These are phyloP conservation scores for Pyricularia pennisetigena DNA, from an alignment of 2,329 filamentous ascomycete genomes.

Conservation along the genomic window DNA sequence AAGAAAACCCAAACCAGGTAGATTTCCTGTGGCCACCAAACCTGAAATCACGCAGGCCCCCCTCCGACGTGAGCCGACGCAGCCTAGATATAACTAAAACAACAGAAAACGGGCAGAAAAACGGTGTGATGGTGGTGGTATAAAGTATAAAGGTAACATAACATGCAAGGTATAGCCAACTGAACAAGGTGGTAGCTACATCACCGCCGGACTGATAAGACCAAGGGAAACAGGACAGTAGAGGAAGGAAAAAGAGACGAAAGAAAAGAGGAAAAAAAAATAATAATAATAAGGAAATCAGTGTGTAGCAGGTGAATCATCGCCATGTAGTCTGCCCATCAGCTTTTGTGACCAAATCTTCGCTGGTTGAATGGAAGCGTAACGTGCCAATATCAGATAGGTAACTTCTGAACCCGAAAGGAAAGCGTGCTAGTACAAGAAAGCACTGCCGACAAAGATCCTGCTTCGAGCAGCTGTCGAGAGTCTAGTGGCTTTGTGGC, in stretches of 20 bases:
- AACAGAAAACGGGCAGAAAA: neutral
- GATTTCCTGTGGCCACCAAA: neutral
- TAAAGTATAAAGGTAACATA: neutral
- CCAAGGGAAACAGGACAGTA: neutral
- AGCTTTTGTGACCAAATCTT: neutral
- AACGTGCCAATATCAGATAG: neutral
- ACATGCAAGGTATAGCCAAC: slow-evolving; percentile 1
- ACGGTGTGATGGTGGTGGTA: neutral
- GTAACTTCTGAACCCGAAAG: neutral
- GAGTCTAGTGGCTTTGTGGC: neutral
- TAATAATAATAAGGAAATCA: slow-evolving; percentile 8
- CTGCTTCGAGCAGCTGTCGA: neutral
- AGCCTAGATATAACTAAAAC: neutral
- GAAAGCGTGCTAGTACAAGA: neutral
- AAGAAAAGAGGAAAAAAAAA: slow-evolving; percentile 7
- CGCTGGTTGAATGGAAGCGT: neutral
- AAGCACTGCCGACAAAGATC: neutral
- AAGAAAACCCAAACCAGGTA: neutral
- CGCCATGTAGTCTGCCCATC: neutral
- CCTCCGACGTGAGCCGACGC: neutral
- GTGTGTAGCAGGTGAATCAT: neutral
- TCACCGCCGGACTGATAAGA: neutral
- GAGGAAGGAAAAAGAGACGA: neutral
- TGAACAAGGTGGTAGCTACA: neutral
- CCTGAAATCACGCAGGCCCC: neutral